Evolutionary conservation across 768 basidiomycete genomes (phyloP), one percentile per base, ranked within the genome.

Genomic region (Atractiella rhizophila): DNA sequence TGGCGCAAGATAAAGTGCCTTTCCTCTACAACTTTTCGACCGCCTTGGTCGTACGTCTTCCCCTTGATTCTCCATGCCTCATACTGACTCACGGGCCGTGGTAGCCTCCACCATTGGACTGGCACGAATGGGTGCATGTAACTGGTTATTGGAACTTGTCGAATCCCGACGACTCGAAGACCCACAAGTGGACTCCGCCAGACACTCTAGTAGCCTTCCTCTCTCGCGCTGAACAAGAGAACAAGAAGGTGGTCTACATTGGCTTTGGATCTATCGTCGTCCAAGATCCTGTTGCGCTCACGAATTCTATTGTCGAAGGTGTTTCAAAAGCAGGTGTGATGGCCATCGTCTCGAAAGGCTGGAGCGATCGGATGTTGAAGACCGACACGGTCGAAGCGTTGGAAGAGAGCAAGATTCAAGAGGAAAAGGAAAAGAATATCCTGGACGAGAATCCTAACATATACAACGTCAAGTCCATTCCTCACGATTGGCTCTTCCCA

Each of bases 71-170:
- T 3, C 5, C 23, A 9, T 30, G 5, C 13, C 19, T 23, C 30
- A 24, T 19, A 6, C 23, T 25, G 15, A 3, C 9, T 15, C 23
- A 38, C 23, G 10, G 12, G 19, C 24, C 6, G 27, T 69, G 24
- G 66, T 82, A 34, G 81, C 85, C 86, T 6, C 81, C 76, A 21
- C 88, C 88, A 3, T 61, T 96, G 41, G 88, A 98, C 57, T 98
- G 91, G 91, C 82, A 85, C 4, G 88, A 98, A 59, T 94, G 86
- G 83, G 94, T 96, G 48, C 75, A 79, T 30, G 70, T 86, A 1
- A 83, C 83, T 46, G 88, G 88, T 8, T 96, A 91, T 57, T 98
- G 88, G 88, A 86, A 83, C 68, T 67, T 98, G 34, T 72, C 88
- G 38, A 80, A 82, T 47, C 80, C 86, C 5, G 79, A 86, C 46